Percentiles rank a stretch among this genome's conserved stretches.
These are phyloP conservation scores for Hevea brasiliensis DNA, from an alignment of 345 rosid species.

Conservation along the genomic window DNA sequence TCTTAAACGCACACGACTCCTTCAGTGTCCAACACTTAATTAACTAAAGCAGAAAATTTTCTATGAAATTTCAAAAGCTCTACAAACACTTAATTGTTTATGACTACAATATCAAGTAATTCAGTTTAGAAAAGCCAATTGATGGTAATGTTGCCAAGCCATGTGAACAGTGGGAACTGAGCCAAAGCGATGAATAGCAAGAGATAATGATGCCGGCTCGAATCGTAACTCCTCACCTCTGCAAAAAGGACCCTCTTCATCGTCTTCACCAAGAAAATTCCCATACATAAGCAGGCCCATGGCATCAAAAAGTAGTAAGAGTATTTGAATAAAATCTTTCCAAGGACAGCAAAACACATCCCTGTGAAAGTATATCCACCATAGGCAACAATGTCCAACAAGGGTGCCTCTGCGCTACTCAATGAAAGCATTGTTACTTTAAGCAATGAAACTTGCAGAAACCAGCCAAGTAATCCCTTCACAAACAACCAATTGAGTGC, in stretches of 20 bases:
- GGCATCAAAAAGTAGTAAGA: constrained; percentile 79
- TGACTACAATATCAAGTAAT: constrained; percentile 23
- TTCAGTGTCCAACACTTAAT: no score
- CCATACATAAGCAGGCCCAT: constrained; percentile 80
- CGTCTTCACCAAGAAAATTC: constrained; percentile 88
- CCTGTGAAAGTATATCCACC: constrained; percentile 87
- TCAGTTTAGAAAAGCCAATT: constrained; percentile 72
- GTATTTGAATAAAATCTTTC: constrained; percentile 67
- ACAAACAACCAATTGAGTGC: constrained; percentile 83
- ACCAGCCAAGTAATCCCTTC: constrained; percentile 94
- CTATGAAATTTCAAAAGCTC: constrained; percentile 8
- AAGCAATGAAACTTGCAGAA: constrained; percentile 73
- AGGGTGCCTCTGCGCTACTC: constrained; percentile 90
- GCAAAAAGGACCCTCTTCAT: constrained; percentile 94
- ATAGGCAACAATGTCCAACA: constrained; percentile 83
- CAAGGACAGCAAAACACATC: constrained; percentile 67
- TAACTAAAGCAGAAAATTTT: neutral
- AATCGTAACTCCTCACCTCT: constrained; percentile 81
- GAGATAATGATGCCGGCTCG: constrained; percentile 90
- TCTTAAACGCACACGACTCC: no score
- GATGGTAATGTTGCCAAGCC: constrained; percentile 92
- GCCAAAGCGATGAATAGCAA: constrained; percentile 81
- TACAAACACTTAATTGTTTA: constrained; percentile 29
- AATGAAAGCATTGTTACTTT: constrained; percentile 75
- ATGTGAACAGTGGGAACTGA: constrained; percentile 78